These are phyloP conservation scores for Pancytospora epiphaga DNA, from an alignment of 371 early-diverging fungal species.

Conservation along the genomic window DNA sequence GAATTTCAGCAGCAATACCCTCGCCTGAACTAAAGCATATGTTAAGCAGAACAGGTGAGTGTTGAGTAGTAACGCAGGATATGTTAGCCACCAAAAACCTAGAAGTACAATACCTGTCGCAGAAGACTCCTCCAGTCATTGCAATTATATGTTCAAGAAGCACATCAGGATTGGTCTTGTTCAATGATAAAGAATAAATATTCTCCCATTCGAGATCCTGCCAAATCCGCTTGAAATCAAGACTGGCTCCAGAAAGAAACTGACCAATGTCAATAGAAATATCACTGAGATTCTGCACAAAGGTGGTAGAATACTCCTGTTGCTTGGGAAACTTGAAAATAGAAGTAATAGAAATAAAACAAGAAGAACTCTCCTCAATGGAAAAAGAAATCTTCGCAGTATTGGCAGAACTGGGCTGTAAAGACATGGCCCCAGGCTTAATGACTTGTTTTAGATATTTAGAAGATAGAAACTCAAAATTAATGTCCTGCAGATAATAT, in stretches of 20 bases:
- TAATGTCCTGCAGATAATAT: constrained; percentile 82
- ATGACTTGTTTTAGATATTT: constrained; percentile 71
- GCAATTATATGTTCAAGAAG: constrained; percentile 32
- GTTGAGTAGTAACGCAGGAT: constrained; percentile 45
- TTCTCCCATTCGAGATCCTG: constrained; percentile 60
- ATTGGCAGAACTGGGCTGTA: constrained; percentile 22
- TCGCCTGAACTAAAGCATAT: constrained; percentile 30
- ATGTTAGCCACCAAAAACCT: constrained; percentile 53
- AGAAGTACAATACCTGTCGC: constrained; percentile 30
- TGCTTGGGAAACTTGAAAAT: constrained; percentile 42
- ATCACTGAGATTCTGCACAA: constrained; percentile 48
- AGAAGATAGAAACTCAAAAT: constrained; percentile 84
- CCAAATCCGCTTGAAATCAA: constrained; percentile 55
- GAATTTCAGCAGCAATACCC: constrained; percentile 30
- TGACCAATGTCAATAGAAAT: constrained; percentile 51
- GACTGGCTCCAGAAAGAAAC: constrained; percentile 43
- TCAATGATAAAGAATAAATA: constrained; percentile 46
- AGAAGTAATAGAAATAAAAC: constrained; percentile 55
- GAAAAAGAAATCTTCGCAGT: constrained; percentile 22
- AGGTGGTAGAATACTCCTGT: constrained; percentile 24
- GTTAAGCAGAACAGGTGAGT: constrained; percentile 52
- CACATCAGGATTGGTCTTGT: background rate
- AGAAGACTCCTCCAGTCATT: constrained; percentile 37
- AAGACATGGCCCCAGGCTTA: constrained; percentile 6
- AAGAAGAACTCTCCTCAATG: constrained; percentile 46